Percentiles rank a stretch among this genome's conserved stretches.
phyloP scores from a whole-genome alignment of 805 yeast genomes.

The Candida andamanensis region DNA sequence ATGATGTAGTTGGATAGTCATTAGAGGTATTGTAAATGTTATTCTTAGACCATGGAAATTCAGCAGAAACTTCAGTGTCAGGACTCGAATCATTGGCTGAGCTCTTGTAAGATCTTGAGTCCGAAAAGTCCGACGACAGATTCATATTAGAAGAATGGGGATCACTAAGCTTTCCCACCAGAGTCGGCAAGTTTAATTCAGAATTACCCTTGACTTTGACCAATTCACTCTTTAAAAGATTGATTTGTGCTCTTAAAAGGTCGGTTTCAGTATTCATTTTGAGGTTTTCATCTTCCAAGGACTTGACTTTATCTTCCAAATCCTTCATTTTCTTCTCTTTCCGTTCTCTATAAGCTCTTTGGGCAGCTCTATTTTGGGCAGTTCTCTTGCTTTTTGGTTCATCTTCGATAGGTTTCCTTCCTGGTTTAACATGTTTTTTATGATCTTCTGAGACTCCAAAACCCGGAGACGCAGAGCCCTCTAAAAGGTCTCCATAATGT shows the following conservation, averaged over 20 bases:
- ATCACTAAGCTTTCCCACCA: conserved; percentile 23
- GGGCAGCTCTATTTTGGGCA: conserved; percentile 98
- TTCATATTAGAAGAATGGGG: conserved; percentile 10
- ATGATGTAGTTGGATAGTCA: too few species aligned
- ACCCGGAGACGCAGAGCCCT: conserved; percentile 2
- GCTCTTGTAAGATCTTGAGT: conserved; percentile 10
- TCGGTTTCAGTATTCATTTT: conserved; percentile 69
- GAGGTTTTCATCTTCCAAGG: conserved; percentile 66
- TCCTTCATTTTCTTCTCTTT: conserved; percentile 85
- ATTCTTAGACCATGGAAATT: conserved; percentile 9
- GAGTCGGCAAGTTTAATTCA: conserved; percentile 26
- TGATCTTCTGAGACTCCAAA: conserved; percentile 23
- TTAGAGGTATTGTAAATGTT: too few species aligned
- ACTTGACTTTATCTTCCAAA: conserved; percentile 69
- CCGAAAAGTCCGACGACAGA: conserved; percentile 7
- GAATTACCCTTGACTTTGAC: conserved; percentile 49
- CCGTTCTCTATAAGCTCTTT: conserved; percentile 91
- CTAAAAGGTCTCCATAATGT: conserved; percentile 7
- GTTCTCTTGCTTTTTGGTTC: conserved; percentile 88
- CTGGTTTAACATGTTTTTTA: conserved; percentile 54
- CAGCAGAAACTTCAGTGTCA: conserved; percentile 11
- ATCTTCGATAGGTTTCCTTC: conserved; percentile 71
- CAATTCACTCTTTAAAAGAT: conserved; percentile 66
- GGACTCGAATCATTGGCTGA: conserved; percentile 13
- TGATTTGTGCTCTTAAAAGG: conserved; percentile 70